Conservation (phyloP, 1,284 basidiomycete genomes). For the Phylloporus sp. region DNA sequence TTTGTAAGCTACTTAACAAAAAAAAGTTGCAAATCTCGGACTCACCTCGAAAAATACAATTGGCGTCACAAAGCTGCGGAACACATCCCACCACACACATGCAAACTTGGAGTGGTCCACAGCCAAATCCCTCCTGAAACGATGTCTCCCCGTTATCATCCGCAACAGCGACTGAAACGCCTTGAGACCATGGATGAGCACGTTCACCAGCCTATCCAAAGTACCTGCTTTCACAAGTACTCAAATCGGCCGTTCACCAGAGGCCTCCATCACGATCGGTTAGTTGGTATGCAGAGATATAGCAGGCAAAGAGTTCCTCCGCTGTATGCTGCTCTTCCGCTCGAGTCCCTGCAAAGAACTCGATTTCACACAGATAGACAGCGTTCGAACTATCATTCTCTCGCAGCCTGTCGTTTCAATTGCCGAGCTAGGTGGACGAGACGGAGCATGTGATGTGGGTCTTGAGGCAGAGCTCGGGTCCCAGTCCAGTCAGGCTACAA, state of each 20-base stretch:
- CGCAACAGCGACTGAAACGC: slow-evolving; percentile 74
- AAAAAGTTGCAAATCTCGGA: slow-evolving; percentile 3
- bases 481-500: slow-evolving; percentile 57
- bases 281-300: slow-evolving; percentile 65
- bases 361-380: slow-evolving; percentile 77
- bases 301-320: slow-evolving; percentile 77
- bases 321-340: slow-evolving; percentile 71
- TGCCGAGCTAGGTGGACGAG: slow-evolving; percentile 65
- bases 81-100: slow-evolving; percentile 78
- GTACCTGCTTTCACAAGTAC: slow-evolving; percentile 80
- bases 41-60: slow-evolving; percentile 81
- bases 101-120: slow-evolving; percentile 75
- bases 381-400: slow-evolving; percentile 55
- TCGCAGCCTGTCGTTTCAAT: slow-evolving; percentile 45
- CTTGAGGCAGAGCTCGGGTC: slow-evolving; percentile 53
- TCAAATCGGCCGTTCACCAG: slow-evolving; percentile 68
- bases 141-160: slow-evolving; percentile 86
- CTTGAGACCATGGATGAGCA: slow-evolving; percentile 77
- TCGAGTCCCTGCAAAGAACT: slow-evolving; percentile 66
- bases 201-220: slow-evolving; percentile 69
- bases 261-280: slow-evolving; percentile 58
- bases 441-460: slow-evolving; percentile 60
- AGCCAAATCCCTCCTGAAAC: slow-evolving; percentile 64
- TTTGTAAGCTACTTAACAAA: slow-evolving; percentile 14
- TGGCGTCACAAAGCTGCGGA: slow-evolving; percentile 78